Percentiles rank a stretch among this genome's conserved stretches.
phyloP scores from a whole-genome alignment of 2,329 filamentous ascomycete genomes.

The Xylariaceae sp. region DNA sequence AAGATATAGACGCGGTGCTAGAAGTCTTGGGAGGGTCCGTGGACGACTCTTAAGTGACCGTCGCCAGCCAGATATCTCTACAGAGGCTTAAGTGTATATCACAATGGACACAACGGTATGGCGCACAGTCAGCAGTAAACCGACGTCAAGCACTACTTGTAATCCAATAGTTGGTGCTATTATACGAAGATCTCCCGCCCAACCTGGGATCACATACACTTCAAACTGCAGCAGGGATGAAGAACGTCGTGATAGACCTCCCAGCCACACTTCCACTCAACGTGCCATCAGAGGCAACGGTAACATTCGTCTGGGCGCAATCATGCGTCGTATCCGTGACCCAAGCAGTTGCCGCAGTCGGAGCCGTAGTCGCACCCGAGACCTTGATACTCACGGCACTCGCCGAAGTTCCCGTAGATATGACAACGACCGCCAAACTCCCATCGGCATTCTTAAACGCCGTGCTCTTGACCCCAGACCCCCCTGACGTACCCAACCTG shows the following conservation, averaged over 20 bases:
- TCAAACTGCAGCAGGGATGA: slow-evolving; percentile 13
- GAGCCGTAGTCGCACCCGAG: slow-evolving; percentile 7
- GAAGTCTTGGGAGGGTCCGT: not conserved
- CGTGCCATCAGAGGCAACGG: slow-evolving; percentile 18
- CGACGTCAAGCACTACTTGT: too few species aligned
- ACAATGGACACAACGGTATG: too few species aligned
- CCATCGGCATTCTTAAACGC: slow-evolving; percentile 37
- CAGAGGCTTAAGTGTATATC: too few species aligned
- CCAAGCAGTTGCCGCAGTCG: slow-evolving; percentile 23
- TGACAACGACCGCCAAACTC: slow-evolving; percentile 35
- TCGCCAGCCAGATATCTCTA: not conserved
- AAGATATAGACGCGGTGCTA: slow-evolving; percentile 42
- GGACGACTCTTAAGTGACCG: not conserved
- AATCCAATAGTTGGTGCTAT: too few species aligned
- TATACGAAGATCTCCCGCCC: too few species aligned
- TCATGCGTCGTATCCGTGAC: slow-evolving; percentile 25
- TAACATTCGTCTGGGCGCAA: slow-evolving; percentile 19
- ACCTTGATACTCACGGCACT: slow-evolving; percentile 17
- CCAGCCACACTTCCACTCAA: slow-evolving; percentile 24
- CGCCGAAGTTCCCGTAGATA: slow-evolving; percentile 21
- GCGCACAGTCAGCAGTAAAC: too few species aligned
- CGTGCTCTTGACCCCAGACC: slow-evolving; percentile 29
- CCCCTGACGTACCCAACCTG: slow-evolving; percentile 28
- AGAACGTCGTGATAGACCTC: slow-evolving; percentile 27
- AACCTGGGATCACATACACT: too few species aligned